These are phyloP conservation scores for Gamsiella multidivaricata DNA, from an alignment of 192 early-diverging fungal species.

Conservation along the genomic window DNA sequence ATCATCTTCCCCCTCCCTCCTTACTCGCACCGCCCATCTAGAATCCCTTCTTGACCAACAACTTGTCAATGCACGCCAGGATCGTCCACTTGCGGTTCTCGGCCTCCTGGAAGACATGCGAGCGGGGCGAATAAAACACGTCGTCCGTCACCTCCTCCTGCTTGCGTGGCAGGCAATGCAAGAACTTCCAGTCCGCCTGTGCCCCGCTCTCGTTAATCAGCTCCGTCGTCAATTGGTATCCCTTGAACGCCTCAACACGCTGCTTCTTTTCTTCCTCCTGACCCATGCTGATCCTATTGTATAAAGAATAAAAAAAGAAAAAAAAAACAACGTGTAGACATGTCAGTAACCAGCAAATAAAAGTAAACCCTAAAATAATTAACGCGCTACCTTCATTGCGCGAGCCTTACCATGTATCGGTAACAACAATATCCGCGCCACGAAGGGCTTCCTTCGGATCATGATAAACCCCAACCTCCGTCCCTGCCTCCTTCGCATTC, in stretches of 20 bases:
- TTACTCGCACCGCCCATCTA: constrained; percentile 20
- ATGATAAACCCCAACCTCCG: constrained; percentile 64
- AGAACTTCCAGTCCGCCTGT: constrained; percentile 92
- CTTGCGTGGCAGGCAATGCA: constrained; percentile 99
- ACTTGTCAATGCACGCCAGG: constrained; percentile 80
- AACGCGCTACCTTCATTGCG: no score
- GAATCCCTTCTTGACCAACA: constrained; percentile 69
- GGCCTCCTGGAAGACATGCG: constrained; percentile 95
- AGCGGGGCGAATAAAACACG: constrained; percentile 91
- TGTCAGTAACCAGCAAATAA: background rate
- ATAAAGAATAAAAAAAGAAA: background rate
- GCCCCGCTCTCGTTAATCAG: constrained; percentile 83
- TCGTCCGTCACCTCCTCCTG: constrained; percentile 97
- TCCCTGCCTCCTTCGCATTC: constrained; percentile 67
- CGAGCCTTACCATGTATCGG: constrained; percentile 96
- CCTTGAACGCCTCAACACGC: constrained; percentile 83
- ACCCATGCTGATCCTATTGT: constrained; percentile 90
- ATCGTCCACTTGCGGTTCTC: constrained; percentile 99
- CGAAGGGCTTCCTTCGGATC: constrained; percentile 83
- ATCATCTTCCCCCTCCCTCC: background rate
- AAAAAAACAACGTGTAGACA: background rate
- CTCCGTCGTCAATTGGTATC: constrained; percentile 91
- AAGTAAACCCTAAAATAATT: no score
- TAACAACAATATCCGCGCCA: constrained; percentile 90
- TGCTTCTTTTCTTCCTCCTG: constrained; percentile 92